phyloP scores from a whole-genome alignment of 352 stramenopile genomes.

The Phytopythium boreale region DNA sequence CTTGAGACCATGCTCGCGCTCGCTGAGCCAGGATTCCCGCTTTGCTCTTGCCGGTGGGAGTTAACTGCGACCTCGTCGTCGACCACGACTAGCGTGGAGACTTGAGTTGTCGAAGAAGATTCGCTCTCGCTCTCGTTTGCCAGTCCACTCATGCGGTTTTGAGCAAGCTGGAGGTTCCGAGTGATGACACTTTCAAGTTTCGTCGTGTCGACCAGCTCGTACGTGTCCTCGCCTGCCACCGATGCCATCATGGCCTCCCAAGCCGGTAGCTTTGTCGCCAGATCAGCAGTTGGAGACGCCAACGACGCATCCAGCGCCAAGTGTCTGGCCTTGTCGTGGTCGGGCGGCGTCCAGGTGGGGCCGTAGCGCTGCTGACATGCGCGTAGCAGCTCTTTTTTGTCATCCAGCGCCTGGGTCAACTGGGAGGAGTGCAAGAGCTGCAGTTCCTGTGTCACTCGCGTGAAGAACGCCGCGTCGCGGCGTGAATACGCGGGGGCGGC shows the following conservation, averaged over 20 bases:
- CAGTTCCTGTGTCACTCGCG: conserved; percentile 35
- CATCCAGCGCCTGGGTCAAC: conserved; percentile 23
- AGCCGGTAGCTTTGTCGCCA: background rate
- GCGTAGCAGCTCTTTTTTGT: conserved; percentile 30
- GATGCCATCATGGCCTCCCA: background rate
- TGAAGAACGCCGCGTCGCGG: conserved; percentile 22
- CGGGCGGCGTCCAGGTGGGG: conserved; percentile 10
- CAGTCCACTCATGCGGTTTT: background rate
- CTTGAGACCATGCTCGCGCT: background rate
- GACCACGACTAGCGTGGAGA: background rate
- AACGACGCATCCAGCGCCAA: background rate
- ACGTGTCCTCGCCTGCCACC: background rate
- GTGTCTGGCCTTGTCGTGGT: conserved; percentile 10
- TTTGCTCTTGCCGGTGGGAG: background rate
- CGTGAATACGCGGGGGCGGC: conserved; percentile 14
- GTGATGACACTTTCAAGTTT: background rate
- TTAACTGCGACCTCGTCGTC: background rate
- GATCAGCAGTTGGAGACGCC: background rate
- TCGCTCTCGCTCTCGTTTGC: background rate
- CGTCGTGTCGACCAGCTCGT: background rate
- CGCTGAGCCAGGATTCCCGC: background rate
- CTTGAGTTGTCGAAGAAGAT: background rate
- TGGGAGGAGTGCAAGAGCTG: conserved; percentile 34
- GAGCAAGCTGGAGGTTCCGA: background rate
- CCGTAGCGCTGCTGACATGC: conserved; percentile 24